Conservation (phyloP, 192 early-diverging fungal species). For the Lunasporangiospora selenospora region DNA sequence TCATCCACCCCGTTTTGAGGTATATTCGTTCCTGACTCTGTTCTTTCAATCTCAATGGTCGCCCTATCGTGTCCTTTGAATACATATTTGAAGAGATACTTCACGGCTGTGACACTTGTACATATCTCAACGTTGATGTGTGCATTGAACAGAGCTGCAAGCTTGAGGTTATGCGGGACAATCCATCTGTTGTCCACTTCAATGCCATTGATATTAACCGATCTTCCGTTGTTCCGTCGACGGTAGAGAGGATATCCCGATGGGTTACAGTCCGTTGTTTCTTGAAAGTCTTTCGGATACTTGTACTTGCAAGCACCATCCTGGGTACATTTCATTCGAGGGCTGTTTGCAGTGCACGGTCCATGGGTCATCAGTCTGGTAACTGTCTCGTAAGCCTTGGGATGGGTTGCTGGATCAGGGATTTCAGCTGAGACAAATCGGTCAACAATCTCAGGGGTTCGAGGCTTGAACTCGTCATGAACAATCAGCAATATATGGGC, state of each 20-base stretch:
- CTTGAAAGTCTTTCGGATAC: conserved; percentile 8
- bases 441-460: conserved; percentile 2
- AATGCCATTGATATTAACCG: neutral
- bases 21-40: neutral
- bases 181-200: conserved; percentile 32
- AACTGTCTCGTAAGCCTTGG: conserved; percentile 6
- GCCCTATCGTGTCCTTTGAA: conserved; percentile 28
- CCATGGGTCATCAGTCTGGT: conserved; percentile 22
- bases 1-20: neutral
- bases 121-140: conserved; percentile 41
- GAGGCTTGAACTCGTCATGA: neutral
- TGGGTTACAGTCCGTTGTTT: neutral
- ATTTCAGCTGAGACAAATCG: conserved; percentile 18
- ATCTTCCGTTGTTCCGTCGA: neutral
- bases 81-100: conserved; percentile 38
- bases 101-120: neutral
- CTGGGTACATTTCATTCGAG: conserved; percentile 5
- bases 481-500: conserved; percentile 29
- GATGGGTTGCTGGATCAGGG: conserved; percentile 7
- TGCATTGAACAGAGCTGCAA: conserved; percentile 21
- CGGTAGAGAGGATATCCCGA: conserved; percentile 25
- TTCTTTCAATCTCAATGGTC: neutral
- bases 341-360: neutral
- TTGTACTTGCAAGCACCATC: conserved; percentile 25
- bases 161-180: conserved; percentile 23